Conservation (phyloP, 371 early-diverging fungal genomes). For the Apophysomyces ossiformis region DNA sequence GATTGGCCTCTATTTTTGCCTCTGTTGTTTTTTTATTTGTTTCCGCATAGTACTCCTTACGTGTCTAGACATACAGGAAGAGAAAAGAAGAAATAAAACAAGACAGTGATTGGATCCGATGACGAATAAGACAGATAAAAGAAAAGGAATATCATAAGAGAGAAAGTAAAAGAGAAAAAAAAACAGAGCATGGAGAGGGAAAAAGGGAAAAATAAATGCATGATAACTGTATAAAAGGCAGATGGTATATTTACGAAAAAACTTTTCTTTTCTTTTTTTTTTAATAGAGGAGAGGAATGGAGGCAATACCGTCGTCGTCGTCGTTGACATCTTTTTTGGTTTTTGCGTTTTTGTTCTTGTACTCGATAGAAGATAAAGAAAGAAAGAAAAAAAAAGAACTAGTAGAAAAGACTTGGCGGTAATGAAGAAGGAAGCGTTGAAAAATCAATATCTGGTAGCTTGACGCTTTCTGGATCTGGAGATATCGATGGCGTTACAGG, state of each 20-base stretch:
- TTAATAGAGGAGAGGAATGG: too few species aligned
- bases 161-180: neutral
- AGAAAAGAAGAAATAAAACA: neutral
- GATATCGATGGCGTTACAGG: slow-evolving; percentile 3
- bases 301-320: too few species aligned
- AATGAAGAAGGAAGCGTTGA: slow-evolving; percentile 4
- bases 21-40: neutral
- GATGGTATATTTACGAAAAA: neutral
- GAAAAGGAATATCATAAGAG: slow-evolving; percentile 6
- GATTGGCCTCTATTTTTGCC: neutral
- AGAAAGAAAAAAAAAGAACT: neutral
- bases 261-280: too few species aligned
- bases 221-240: neutral
- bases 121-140: neutral
- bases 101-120: too few species aligned
- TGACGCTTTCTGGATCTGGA: too few species aligned
- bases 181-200: neutral
- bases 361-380: neutral
- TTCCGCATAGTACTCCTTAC: neutral
- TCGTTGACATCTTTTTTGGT: too few species aligned
- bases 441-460: too few species aligned
- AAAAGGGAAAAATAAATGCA: neutral
- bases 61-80: neutral
- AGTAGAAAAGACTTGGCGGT: neutral
- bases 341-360: neutral